Evolutionary conservation across 148 eudicot genomes (phyloP).

Genomic region (Spergularia marina): DNA sequence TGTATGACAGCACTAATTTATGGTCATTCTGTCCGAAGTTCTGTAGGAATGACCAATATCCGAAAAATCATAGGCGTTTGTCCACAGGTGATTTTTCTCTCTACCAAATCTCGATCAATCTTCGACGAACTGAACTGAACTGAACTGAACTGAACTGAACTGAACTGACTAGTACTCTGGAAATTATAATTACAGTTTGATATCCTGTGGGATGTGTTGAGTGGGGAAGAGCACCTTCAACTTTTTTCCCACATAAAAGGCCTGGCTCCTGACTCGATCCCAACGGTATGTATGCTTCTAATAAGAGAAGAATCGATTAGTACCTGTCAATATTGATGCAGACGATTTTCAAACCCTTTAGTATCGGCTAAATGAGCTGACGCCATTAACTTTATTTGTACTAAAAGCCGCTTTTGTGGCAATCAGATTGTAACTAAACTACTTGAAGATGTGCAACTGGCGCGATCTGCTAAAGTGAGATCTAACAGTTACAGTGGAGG

Average conservation of each 20-base stretch:
- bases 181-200: constrained; percentile 50
- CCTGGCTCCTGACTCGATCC: constrained; percentile 45
- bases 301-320: neutral
- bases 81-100: constrained; percentile 55
- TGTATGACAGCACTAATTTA: constrained; percentile 57
- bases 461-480: constrained; percentile 56
- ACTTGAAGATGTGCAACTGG: constrained; percentile 58
- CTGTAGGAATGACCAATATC: constrained; percentile 69
- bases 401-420: neutral
- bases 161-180: neutral
- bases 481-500: constrained; percentile 84
- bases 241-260: constrained; percentile 78
- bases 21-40: constrained; percentile 63
- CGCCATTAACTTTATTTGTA: neutral
- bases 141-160: neutral
- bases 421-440: constrained; percentile 49
- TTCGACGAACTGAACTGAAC: no score
- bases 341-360: no score
- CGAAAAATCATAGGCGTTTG: constrained; percentile 77
- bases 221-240: constrained; percentile 68
- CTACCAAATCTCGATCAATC: neutral
- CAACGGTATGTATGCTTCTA: constrained; percentile 31
- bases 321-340: no score
- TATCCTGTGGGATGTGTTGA: constrained; percentile 72
- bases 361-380: no score